Percentiles rank a stretch among this genome's conserved stretches.
These are phyloP conservation scores for Plectosphaerella plurivora DNA, from an alignment of 2,329 filamentous ascomycete genomes.

Conservation along the genomic window DNA sequence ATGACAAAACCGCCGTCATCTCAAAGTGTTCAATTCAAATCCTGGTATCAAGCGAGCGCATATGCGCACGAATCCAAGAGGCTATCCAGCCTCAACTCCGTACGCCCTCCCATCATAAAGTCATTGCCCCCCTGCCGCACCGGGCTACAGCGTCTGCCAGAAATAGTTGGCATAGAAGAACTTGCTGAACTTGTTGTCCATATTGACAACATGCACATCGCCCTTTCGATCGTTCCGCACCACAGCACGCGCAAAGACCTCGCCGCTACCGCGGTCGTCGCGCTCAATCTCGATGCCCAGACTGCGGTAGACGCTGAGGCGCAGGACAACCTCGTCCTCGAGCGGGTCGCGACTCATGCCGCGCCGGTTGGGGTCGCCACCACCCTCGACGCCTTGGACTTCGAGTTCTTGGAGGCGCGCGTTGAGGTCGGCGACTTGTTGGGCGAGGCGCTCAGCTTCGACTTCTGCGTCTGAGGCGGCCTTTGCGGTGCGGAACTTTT, in stretches of 20 bases:
- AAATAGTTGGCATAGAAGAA: slow-evolving; percentile 96
- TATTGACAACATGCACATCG: slow-evolving; percentile 90
- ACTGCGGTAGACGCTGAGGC: slow-evolving; percentile 86
- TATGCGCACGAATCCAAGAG: neutral
- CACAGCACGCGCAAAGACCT: slow-evolving; percentile 70
- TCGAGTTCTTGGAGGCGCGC: slow-evolving; percentile 78
- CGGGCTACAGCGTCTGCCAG: slow-evolving; percentile 73
- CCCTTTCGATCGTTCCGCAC: slow-evolving; percentile 82
- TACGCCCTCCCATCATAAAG: neutral
- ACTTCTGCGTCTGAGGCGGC: slow-evolving; percentile 83
- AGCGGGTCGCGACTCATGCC: slow-evolving; percentile 35
- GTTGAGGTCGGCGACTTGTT: slow-evolving; percentile 70
- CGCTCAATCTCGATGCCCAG: slow-evolving; percentile 84
- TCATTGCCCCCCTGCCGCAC: slow-evolving; percentile 1
- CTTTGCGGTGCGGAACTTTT: slow-evolving; percentile 94
- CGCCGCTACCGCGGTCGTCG: slow-evolving; percentile 53
- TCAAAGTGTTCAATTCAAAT: neutral
- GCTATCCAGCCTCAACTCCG: neutral
- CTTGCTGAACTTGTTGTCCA: slow-evolving; percentile 86
- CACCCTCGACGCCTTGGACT: slow-evolving; percentile 79
- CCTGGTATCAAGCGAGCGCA: neutral
- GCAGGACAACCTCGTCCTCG: slow-evolving; percentile 64
- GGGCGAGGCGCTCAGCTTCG: slow-evolving; percentile 86
- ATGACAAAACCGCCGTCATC: slow-evolving; percentile 15
- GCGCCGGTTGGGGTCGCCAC: slow-evolving; percentile 21